Evolutionary conservation across 202 grass and related monocot species (phyloP).

Genomic region (Elaeis oleifera): DNA sequence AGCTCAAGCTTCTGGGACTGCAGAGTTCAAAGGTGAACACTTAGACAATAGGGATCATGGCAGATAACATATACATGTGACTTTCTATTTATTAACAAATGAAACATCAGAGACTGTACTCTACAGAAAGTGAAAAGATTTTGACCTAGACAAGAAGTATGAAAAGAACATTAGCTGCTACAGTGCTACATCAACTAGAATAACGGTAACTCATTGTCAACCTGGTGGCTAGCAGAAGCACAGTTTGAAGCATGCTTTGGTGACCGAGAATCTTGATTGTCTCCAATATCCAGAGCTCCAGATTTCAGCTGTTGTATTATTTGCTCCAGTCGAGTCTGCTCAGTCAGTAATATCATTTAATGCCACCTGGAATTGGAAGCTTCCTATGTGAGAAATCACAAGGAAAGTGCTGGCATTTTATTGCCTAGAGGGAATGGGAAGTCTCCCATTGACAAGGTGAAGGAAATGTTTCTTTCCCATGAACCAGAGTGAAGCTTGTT

Average conservation of each 20-base stretch:
- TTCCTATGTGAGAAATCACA: slow-evolving; percentile 47
- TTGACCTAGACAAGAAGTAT: too few species aligned
- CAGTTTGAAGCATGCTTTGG: slow-evolving; percentile 29
- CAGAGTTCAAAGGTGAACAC: slow-evolving; percentile 19
- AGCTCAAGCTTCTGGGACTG: slow-evolving; percentile 40
- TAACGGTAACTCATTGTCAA: slow-evolving; percentile 46
- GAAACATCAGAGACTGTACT: too few species aligned
- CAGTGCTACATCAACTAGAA: too few species aligned
- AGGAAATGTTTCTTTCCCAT: background rate
- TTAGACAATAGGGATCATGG: background rate
- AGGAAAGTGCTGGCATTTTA: slow-evolving; percentile 33
- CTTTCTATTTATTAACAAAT: too few species aligned
- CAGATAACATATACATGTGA: background rate
- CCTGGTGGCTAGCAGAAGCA: slow-evolving; percentile 26
- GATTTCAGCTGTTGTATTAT: slow-evolving; percentile 63
- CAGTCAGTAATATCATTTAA: slow-evolving; percentile 77
- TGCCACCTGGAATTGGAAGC: slow-evolving; percentile 57
- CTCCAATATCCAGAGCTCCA: slow-evolving; percentile 32
- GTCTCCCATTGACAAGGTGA: background rate
- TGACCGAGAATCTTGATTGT: slow-evolving; percentile 36
- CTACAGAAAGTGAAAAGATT: too few species aligned
- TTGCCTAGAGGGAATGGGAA: slow-evolving; percentile 1
- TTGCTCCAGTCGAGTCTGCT: slow-evolving; percentile 87
- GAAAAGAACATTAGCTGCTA: too few species aligned
- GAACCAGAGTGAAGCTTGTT: background rate